Evolutionary conservation across 257 asterid species (phyloP).

Genomic region (Echium plantagineum): DNA sequence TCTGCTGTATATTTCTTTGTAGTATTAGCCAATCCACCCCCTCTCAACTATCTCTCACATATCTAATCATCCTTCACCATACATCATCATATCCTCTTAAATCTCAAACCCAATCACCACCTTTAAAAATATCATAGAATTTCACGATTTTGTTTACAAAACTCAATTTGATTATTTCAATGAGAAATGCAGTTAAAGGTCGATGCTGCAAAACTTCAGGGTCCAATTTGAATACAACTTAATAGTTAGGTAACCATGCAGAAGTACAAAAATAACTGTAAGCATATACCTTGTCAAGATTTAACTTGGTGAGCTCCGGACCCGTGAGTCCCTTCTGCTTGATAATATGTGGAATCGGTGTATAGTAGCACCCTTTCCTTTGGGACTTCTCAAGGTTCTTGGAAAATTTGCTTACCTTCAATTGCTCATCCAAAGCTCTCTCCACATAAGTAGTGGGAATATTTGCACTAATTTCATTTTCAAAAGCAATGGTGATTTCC

Average conservation of each 20-base stretch:
- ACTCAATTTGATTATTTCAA: no score
- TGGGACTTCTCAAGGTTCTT: conserved; percentile 30
- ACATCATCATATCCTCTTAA: no score
- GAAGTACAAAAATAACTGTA: not conserved
- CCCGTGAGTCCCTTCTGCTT: conserved; percentile 61
- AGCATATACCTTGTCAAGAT: conserved; percentile 74
- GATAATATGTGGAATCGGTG: conserved; percentile 76
- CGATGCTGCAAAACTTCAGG: no score
- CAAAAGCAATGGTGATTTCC: conserved; percentile 74
- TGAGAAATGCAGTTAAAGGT: no score
- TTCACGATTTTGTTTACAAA: no score
- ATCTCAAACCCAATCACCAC: no score
- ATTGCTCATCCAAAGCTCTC: conserved; percentile 55
- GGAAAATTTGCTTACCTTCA: conserved; percentile 45
- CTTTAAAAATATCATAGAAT: no score
- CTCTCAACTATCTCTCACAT: no score
- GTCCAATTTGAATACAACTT: no score
- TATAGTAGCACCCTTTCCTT: conserved; percentile 67
- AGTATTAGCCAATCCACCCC: no score
- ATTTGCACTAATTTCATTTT: conserved; percentile 41
- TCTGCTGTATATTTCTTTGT: no score
- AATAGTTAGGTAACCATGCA: not conserved
- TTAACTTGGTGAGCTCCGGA: conserved; percentile 72
- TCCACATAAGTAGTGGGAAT: conserved; percentile 52
- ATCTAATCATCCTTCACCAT: no score